Base-by-base conservation (phyloP, 495 filamentous ascomycete species). In the Penicilliopsis zonata region DNA sequence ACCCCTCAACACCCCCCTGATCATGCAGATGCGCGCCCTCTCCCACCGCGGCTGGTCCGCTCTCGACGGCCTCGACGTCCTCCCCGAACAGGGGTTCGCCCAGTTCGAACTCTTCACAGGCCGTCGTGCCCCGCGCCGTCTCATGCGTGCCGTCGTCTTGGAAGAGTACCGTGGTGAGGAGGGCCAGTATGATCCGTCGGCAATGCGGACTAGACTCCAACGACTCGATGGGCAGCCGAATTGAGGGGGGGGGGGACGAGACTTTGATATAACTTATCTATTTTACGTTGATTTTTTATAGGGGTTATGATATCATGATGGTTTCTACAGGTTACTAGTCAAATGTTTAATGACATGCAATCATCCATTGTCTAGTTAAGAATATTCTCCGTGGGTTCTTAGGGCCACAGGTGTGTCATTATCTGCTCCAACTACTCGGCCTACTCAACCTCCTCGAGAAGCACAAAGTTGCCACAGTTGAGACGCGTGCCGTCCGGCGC, bases 31-130 rank as follows among this genome's bases (percentile, higher is more conserved):
- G 8, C 53, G 65, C 5, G 46, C 46, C 9, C 48, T 80, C 9
- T 70, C 74, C 0, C 67, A 72, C 16, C 57, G 61, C 3, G 72
- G 72, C 0, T 88, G 80, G 80, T 72, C 80, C 2, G 73, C 78
- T 3, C 65, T 86, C 26, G 80, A 86, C 36, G 82, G 81, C 4
- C 59, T 86, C 4, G 82, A 86, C 37, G 70, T 86, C 4, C 65
- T 88, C 2, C 72, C 75, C 0, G 81, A 86, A 53, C 82, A 85
- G 61, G 82, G 77, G 0, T 83, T 80, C 47, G 80, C 80, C 24
- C 80, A 83, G 18, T 88, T 86, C 44, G 82, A 86, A 47, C 53
- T 86, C 10, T 82, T 86, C 55, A 82, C 80, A 1, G 82, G 81
- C 1, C 66, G 81, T 14, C 69, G 78, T 43, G 82, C 81, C 13